phyloP scores from a whole-genome alignment of 2,329 filamentous ascomycete genomes.

The Paecilomyces formosus region DNA sequence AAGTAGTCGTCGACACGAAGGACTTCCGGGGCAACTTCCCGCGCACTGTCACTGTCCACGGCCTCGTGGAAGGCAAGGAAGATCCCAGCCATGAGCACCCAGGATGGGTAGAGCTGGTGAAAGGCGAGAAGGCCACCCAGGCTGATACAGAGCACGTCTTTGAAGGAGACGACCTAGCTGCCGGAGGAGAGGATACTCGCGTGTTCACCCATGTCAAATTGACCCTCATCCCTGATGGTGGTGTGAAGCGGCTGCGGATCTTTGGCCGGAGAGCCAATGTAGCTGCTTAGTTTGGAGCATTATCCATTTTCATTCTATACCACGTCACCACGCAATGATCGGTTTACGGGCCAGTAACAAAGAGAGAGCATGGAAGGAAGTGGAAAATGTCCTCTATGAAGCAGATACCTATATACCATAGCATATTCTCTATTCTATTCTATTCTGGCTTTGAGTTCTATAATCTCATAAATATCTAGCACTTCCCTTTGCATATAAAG shows the following conservation, averaged over 20 bases:
- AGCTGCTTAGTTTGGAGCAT: background rate
- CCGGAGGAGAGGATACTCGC: conserved; percentile 57
- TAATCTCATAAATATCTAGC: too few relatives aligned
- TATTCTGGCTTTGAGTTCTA: background rate
- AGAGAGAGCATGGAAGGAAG: background rate
- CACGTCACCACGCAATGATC: too few relatives aligned
- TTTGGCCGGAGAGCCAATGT: conserved; percentile 51
- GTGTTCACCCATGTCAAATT: conserved; percentile 78
- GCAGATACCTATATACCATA: background rate
- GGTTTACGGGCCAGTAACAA: background rate
- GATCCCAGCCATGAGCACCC: conserved; percentile 26
- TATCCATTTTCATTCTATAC: background rate
- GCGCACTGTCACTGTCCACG: conserved; percentile 32
- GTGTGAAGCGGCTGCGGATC: conserved; percentile 78
- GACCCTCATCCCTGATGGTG: conserved; percentile 87
- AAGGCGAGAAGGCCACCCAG: conserved; percentile 28
- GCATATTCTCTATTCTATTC: background rate
- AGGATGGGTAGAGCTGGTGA: conserved; percentile 30
- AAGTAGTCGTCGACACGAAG: conserved; percentile 37
- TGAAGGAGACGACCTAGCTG: conserved; percentile 42
- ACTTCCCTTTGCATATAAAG: too few relatives aligned
- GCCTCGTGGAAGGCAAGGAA: conserved; percentile 16
- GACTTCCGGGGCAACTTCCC: conserved; percentile 41
- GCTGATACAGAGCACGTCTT: conserved; percentile 36
- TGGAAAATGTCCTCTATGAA: background rate